Conservation (phyloP, 352 stramenopile species). For the Globisporangium megalacanthum region DNA sequence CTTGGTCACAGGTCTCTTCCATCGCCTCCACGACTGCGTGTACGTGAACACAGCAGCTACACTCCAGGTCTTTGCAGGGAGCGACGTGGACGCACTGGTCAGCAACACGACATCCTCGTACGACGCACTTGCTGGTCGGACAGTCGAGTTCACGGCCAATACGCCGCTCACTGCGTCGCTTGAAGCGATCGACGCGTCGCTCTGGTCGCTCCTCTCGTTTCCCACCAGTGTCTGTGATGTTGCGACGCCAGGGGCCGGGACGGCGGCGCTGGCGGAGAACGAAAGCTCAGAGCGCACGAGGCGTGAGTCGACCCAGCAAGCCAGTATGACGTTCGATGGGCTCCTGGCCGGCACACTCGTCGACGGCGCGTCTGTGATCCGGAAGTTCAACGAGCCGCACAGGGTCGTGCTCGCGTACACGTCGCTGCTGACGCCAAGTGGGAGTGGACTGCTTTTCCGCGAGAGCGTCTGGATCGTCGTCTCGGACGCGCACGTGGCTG, state of each 20-base stretch:
- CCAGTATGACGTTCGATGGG: constrained; percentile 1
- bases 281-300: too few relatives aligned
- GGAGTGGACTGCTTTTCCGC: constrained; percentile 4
- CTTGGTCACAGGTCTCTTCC: neutral
- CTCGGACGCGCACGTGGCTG: neutral
- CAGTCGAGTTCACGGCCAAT: constrained; percentile 5
- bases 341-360: neutral
- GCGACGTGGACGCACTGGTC: constrained; percentile 3
- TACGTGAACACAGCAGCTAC: neutral
- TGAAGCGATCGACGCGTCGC: neutral
- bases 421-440: constrained; percentile 3
- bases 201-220: constrained; percentile 1
- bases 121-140: neutral
- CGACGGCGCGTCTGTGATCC: neutral
- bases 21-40: neutral
- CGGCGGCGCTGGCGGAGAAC: too few relatives aligned
- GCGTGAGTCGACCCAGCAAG: too few relatives aligned
- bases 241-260: too few relatives aligned
- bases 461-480: constrained; percentile 8
- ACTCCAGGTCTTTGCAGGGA: neutral
- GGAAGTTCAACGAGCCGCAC: constrained; percentile 6
- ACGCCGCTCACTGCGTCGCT: constrained; percentile 1
- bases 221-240: too few relatives aligned
- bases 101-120: constrained; percentile 5
- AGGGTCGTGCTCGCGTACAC: constrained; percentile 7